phyloP scores from a whole-genome alignment of 169 alveolate genomes.

The Babesia ovis region DNA sequence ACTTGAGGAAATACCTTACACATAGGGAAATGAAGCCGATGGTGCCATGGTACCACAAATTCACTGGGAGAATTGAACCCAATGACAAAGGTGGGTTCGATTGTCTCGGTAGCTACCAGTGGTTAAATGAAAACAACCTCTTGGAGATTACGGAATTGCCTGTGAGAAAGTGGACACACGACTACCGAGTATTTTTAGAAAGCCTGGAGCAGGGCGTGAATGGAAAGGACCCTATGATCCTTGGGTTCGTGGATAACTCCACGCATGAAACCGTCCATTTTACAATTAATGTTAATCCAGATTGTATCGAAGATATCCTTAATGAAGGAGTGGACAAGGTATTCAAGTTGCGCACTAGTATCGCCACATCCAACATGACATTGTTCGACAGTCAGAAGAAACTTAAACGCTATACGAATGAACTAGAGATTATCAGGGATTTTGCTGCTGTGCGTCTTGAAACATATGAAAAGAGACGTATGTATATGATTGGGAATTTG shows the following conservation, averaged over 20 bases:
- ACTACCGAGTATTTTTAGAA: constrained; percentile 92
- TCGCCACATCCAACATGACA: constrained; percentile 91
- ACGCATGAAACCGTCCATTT: constrained; percentile 86
- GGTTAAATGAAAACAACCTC: constrained; percentile 73
- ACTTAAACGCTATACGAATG: constrained; percentile 87
- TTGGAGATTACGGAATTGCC: constrained; percentile 97
- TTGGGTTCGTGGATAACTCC: constrained; percentile 84
- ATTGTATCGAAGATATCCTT: constrained; percentile 60
- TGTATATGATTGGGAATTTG: constrained; percentile 81
- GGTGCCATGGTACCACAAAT: constrained; percentile 98
- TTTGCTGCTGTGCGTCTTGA: constrained; percentile 90
- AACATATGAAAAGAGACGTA: constrained; percentile 87
- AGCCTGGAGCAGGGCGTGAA: constrained; percentile 52
- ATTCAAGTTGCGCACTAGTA: constrained; percentile 86
- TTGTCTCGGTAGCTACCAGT: constrained; percentile 78
- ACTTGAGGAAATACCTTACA: constrained; percentile 85
- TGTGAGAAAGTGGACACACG: constrained; percentile 94
- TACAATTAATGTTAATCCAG: constrained; percentile 82
- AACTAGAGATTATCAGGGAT: constrained; percentile 89
- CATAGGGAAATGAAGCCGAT: constrained; percentile 89
- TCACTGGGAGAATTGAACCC: constrained; percentile 90
- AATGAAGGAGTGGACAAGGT: constrained; percentile 90
- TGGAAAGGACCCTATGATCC: constrained; percentile 62
- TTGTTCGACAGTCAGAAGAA: constrained; percentile 91
- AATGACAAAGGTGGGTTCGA: constrained; percentile 82